Conservation (phyloP, 139 green algal genomes). For the Chlorella ohadii region DNA sequence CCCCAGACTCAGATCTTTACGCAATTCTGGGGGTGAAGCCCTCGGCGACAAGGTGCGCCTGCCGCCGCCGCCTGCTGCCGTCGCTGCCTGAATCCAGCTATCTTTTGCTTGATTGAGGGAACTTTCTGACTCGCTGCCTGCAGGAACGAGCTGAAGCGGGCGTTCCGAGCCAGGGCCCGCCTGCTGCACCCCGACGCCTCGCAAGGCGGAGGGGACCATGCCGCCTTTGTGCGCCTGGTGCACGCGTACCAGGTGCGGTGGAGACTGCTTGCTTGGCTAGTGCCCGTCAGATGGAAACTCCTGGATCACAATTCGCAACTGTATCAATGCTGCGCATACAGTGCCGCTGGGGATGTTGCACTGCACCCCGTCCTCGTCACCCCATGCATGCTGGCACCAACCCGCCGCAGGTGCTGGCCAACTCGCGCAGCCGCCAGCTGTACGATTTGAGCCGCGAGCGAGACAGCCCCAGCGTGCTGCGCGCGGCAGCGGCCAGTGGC, state of each 20-base stretch:
- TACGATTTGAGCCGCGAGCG: slow-evolving; percentile 45
- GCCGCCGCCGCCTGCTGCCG: no score
- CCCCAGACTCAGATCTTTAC: background rate
- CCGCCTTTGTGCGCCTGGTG: slow-evolving; percentile 38
- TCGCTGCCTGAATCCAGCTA: no score
- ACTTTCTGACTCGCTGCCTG: background rate
- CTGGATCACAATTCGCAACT: no score
- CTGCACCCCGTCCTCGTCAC: no score
- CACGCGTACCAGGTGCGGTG: slow-evolving; percentile 37
- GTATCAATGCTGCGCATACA: no score
- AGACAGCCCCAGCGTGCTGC: background rate
- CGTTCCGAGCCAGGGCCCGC: slow-evolving; percentile 38
- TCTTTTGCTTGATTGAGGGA: no score
- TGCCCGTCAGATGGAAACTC: no score
- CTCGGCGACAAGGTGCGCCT: background rate
- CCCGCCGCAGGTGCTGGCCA: slow-evolving; percentile 44
- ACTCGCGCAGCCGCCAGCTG: slow-evolving; percentile 34
- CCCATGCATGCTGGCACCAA: no score
- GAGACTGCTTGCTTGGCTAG: no score
- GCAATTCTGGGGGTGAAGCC: slow-evolving; percentile 18
- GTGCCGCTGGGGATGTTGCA: no score
- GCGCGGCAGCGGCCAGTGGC: slow-evolving; percentile 15
- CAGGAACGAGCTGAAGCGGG: slow-evolving; percentile 31
- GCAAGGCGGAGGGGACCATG: background rate
- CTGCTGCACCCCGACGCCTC: slow-evolving; percentile 47